Conservation (phyloP, 495 filamentous ascomycete species). For the Cetradonia linearis region DNA sequence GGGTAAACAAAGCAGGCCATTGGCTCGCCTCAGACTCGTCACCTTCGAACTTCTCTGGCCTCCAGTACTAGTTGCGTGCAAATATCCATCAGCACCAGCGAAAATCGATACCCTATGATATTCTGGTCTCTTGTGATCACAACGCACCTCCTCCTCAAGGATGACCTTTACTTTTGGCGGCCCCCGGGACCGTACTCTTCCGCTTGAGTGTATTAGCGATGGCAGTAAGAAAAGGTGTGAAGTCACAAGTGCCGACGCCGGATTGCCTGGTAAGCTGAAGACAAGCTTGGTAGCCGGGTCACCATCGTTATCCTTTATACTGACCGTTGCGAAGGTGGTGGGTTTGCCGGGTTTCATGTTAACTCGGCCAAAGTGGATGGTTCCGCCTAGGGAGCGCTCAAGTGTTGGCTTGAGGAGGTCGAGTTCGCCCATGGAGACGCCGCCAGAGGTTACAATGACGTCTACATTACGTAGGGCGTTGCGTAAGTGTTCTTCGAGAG, state of each 20-base stretch:
- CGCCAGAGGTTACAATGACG: slow-evolving; percentile 83
- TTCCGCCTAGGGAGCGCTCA: slow-evolving; percentile 79
- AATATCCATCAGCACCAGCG: slow-evolving; percentile 50
- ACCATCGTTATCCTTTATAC: slow-evolving; percentile 41
- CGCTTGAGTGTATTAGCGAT: slow-evolving; percentile 59
- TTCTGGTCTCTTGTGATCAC: slow-evolving; percentile 68
- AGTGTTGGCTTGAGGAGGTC: slow-evolving; percentile 96
- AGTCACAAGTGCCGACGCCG: slow-evolving; percentile 83
- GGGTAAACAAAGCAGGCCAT: slow-evolving; percentile 73
- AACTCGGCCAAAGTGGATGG: slow-evolving; percentile 93
- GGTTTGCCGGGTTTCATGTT: slow-evolving; percentile 98
- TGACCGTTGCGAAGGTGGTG: slow-evolving; percentile 88
- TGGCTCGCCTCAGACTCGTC: slow-evolving; percentile 78
- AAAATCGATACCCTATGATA: slow-evolving; percentile 71
- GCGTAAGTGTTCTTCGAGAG: slow-evolving; percentile 66
- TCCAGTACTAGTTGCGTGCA: slow-evolving; percentile 78
- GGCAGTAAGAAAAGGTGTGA: slow-evolving; percentile 91
- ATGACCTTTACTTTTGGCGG: slow-evolving; percentile 62
- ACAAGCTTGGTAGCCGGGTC: slow-evolving; percentile 55
- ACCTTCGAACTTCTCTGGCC: slow-evolving; percentile 81
- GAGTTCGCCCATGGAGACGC: slow-evolving; percentile 96
- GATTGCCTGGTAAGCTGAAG: slow-evolving; percentile 91
- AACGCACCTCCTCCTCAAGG: slow-evolving; percentile 57
- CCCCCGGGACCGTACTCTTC: slow-evolving; percentile 40
- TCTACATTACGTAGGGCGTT: slow-evolving; percentile 62